Evolutionary conservation across 352 stramenopile species (phyloP), one percentile per base, ranked within the genome.

Genomic region (Phytophthora tubulina): DNA sequence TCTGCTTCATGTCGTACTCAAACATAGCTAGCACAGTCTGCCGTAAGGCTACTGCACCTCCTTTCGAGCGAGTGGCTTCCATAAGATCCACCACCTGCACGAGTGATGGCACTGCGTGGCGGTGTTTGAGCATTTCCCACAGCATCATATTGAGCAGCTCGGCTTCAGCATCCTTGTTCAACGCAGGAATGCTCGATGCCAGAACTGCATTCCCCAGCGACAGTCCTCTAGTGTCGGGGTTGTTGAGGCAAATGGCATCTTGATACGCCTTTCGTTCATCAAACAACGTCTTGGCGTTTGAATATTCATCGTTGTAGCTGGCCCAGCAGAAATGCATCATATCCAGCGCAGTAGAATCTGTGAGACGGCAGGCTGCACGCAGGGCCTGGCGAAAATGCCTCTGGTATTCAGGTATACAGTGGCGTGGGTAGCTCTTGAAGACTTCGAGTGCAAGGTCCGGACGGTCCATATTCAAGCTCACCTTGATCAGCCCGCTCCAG

Each of bases 91-190:
- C 15, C 62, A 87, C 75, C 27, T 78, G 61, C 42, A 76, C 67
- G 27, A 87, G 21, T 4, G 80, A 75, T 35, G 73, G 45, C 11
- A 75, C 63, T 31, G 67, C 56, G 48, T 82, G 79, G 21, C 52
- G 38, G 10, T 78, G 64, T 55, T 86, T 86, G 32, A 89, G 67
- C 81, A 89, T 81, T 64, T 83, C 68, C 79, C 76, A 86, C 38
- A 89, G 27, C 31, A 87, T 75, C 50, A 78, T 83, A 71, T 84
- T 89, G 11, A 87, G 55, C 41, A 79, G 54, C 27, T 80, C 68
- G 15, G 44, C 48, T 63, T 85, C 70, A 21, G 44, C 64, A 10
- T 76, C 67, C 30, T 73, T 75, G 53, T 75, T 69, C 5, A 46
- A n/a, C 2, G 59, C 48, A 32, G 66, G 35, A 36, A 65, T 53